These are phyloP conservation scores for Termitomyces sp. DNA, from an alignment of 768 basidiomycete species.

Conservation along the genomic window DNA sequence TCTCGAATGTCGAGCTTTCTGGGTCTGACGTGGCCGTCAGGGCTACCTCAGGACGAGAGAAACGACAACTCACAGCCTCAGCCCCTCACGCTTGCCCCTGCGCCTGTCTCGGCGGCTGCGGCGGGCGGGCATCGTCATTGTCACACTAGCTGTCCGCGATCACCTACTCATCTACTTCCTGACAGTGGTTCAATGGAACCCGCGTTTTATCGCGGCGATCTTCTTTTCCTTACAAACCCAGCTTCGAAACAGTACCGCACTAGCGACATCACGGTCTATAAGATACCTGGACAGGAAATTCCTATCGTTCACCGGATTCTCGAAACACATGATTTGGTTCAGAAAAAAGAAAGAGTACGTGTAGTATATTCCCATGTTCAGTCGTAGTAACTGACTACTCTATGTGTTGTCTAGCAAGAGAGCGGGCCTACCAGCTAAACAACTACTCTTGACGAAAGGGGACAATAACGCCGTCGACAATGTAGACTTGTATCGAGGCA, in stretches of 20 bases:
- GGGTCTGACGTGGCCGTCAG: too few relatives aligned
- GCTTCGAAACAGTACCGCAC: slow-evolving; percentile 65
- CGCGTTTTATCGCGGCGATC: slow-evolving; percentile 92
- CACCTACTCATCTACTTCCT: not conserved
- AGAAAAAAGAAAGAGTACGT: slow-evolving; percentile 31
- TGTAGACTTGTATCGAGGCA: slow-evolving; percentile 79
- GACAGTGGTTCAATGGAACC: slow-evolving; percentile 93
- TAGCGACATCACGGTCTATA: slow-evolving; percentile 98
- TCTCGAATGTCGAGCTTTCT: too few relatives aligned
- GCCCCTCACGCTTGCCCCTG: too few relatives aligned
- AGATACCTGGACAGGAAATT: slow-evolving; percentile 86
- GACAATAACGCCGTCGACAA: slow-evolving; percentile 94
- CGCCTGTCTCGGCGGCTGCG: too few relatives aligned
- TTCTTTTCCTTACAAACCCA: slow-evolving; percentile 92
- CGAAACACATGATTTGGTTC: slow-evolving; percentile 75
- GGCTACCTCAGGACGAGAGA: too few relatives aligned
- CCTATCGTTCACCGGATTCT: slow-evolving; percentile 96
- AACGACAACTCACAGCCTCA: too few relatives aligned
- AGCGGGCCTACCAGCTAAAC: slow-evolving; percentile 27
- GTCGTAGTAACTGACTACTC: not conserved
- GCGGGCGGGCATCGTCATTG: too few relatives aligned
- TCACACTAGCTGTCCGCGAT: not conserved
- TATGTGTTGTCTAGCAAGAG: not conserved
- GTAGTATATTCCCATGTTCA: not conserved
- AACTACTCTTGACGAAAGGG: slow-evolving; percentile 89